phyloP scores from a whole-genome alignment of 108 stramenopile species.

The Cyclotella kingstonii region DNA sequence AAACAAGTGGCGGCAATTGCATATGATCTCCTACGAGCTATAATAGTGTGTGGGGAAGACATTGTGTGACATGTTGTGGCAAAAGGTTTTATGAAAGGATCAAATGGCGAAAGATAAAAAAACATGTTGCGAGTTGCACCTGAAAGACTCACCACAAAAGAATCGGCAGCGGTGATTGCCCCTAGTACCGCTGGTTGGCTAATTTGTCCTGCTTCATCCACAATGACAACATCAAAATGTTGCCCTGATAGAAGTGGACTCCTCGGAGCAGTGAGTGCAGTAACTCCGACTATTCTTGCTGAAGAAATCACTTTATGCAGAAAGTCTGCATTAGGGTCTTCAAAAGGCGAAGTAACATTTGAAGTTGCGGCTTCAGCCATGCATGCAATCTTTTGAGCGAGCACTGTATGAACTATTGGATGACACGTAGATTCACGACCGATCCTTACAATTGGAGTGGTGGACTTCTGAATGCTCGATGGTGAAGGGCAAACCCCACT shows the following conservation, averaged over 20 bases:
- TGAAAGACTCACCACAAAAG: conserved; percentile 55
- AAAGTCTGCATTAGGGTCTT: conserved; percentile 36
- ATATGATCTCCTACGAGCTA: conserved; percentile 96
- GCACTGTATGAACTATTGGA: conserved; percentile 45
- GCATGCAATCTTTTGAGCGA: conserved; percentile 54
- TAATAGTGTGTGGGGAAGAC: background rate
- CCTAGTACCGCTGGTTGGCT: conserved; percentile 90
- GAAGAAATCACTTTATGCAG: conserved; percentile 51
- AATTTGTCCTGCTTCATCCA: conserved; percentile 99
- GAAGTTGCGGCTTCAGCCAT: conserved; percentile 24
- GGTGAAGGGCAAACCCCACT: conserved; percentile 40
- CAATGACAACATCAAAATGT: conserved; percentile 93
- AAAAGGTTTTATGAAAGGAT: no score
- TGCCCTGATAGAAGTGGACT: conserved; percentile 72
- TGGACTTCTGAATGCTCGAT: background rate
- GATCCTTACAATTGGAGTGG: conserved; percentile 54
- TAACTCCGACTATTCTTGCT: conserved; percentile 84
- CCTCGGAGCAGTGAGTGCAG: conserved; percentile 74
- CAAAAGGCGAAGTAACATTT: conserved; percentile 28
- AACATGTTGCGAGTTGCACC: no score
- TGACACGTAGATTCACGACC: conserved; percentile 64
- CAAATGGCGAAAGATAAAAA: no score
- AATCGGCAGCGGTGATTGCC: conserved; percentile 78
- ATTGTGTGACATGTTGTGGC: background rate
- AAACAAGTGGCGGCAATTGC: conserved; percentile 95